phyloP scores from a whole-genome alignment of 2,329 filamentous ascomycete genomes.

The Ciborinia camelliae region DNA sequence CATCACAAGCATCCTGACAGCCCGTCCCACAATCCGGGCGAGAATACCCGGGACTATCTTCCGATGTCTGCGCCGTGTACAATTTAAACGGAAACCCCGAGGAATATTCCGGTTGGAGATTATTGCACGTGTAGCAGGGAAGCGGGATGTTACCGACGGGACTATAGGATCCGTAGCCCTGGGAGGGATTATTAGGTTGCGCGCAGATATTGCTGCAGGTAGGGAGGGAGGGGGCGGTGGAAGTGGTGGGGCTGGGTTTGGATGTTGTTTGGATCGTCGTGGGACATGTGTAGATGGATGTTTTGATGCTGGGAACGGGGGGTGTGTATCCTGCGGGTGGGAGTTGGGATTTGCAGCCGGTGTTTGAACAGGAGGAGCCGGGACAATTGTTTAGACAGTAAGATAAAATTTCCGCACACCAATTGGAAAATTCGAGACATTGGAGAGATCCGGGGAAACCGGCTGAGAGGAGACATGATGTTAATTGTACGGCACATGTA shows the following conservation, averaged over 20 bases:
- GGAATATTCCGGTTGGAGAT: slow-evolving; percentile 44
- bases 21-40: slow-evolving; percentile 41
- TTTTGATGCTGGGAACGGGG: slow-evolving; percentile 42
- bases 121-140: slow-evolving; percentile 54
- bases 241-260: slow-evolving; percentile 34
- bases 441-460: slow-evolving; percentile 48
- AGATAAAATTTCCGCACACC: slow-evolving; percentile 46
- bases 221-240: slow-evolving; percentile 46
- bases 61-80: slow-evolving; percentile 46
- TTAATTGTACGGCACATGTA: slow-evolving; percentile 45
- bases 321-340: slow-evolving; percentile 41
- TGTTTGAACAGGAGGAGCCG: slow-evolving; percentile 42
- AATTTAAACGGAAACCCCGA: slow-evolving; percentile 49
- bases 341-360: slow-evolving; percentile 43
- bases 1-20: slow-evolving; percentile 52
- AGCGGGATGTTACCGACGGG: slow-evolving; percentile 51
- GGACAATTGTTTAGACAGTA: slow-evolving; percentile 45
- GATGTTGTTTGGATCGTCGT: slow-evolving; percentile 32
- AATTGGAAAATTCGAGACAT: slow-evolving; percentile 50
- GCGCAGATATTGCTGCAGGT: slow-evolving; percentile 49
- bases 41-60: slow-evolving; percentile 45
- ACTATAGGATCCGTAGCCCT: slow-evolving; percentile 64
- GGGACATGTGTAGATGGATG: slow-evolving; percentile 38
- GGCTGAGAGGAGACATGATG: slow-evolving; percentile 51
- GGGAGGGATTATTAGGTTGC: slow-evolving; percentile 53